These are phyloP conservation scores for Tulasnella sp. DNA, from an alignment of 768 basidiomycete genomes.

Conservation along the genomic window DNA sequence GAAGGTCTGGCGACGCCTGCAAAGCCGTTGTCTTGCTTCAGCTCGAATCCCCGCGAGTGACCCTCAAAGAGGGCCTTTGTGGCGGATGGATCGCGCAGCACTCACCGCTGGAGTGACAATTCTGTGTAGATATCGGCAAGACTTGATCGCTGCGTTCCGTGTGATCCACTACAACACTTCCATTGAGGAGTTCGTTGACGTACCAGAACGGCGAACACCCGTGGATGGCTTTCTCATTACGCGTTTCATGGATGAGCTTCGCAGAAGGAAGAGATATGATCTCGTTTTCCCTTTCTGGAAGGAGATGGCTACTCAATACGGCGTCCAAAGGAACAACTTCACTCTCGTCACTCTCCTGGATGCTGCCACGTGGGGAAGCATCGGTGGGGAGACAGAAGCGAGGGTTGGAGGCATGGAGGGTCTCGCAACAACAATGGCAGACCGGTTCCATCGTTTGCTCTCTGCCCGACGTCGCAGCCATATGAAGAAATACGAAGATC, in stretches of 20 bases:
- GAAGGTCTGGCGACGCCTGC: conserved; percentile 1
- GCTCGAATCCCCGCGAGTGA: not conserved
- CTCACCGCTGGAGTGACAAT: conserved; percentile 1
- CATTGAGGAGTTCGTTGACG: not conserved
- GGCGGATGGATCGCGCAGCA: not conserved
- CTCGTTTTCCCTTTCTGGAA: conserved; percentile 8
- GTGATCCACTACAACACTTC: not conserved
- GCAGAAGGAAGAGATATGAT: not conserved
- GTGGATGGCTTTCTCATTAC: not conserved
- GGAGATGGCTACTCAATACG: conserved; percentile 10
- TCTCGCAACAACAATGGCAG: conserved; percentile 31
- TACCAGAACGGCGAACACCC: not conserved
- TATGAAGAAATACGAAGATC: conserved; percentile 13
- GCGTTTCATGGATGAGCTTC: conserved; percentile 2
- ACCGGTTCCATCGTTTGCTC: conserved; percentile 40
- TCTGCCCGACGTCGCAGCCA: conserved; percentile 26
- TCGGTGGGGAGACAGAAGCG: conserved; percentile 5
- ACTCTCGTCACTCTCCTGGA: conserved; percentile 52
- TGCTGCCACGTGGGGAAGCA: conserved; percentile 38
- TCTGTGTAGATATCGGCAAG: conserved; percentile 1
- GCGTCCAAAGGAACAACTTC: conserved; percentile 27
- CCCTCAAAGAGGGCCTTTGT: not conserved
- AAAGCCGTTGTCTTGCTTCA: not conserved
- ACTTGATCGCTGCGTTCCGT: not conserved
- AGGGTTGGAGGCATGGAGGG: not conserved